Conservation (phyloP, 108 stramenopile genomes). For the Chaetoceros muelleri region DNA sequence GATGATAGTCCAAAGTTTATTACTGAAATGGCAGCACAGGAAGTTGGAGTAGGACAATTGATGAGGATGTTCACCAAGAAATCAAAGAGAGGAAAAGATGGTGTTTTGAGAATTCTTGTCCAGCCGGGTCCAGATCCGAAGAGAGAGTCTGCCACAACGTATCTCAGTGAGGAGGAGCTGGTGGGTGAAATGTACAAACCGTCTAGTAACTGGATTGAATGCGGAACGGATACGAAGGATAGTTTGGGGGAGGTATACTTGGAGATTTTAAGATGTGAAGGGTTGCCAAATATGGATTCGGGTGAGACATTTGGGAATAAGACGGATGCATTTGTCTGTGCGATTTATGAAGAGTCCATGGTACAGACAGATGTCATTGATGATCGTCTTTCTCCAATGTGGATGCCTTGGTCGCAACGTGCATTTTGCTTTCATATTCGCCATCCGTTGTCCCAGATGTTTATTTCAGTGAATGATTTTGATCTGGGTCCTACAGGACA, state of each 20-base stretch:
- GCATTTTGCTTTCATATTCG: constrained; percentile 47
- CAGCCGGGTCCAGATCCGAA: constrained; percentile 59
- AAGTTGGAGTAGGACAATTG: too few relatives aligned
- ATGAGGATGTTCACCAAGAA: not conserved
- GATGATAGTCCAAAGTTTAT: too few relatives aligned
- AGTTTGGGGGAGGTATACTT: constrained; percentile 44
- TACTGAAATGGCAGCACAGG: too few relatives aligned
- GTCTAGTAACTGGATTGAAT: constrained; percentile 47
- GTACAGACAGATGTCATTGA: constrained; percentile 49
- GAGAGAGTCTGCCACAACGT: constrained; percentile 35
- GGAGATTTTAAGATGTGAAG: constrained; percentile 47
- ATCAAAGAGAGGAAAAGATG: not conserved
- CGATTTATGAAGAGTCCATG: constrained; percentile 59
- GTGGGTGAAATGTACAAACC: constrained; percentile 29
- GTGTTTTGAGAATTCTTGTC: constrained; percentile 12
- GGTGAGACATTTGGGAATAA: constrained; percentile 20
- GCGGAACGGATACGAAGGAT: constrained; percentile 31
- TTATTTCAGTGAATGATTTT: constrained; percentile 28
- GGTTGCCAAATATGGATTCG: constrained; percentile 40
- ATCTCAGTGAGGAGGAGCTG: constrained; percentile 43
- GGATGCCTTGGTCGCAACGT: constrained; percentile 54
- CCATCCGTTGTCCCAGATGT: constrained; percentile 31
- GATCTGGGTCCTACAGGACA: constrained; percentile 13
- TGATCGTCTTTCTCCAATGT: constrained; percentile 44
- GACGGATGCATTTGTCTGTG: constrained; percentile 50